Evolutionary conservation across 2,329 filamentous ascomycete genomes (phyloP).

Genomic region (Diplodia mutila): DNA sequence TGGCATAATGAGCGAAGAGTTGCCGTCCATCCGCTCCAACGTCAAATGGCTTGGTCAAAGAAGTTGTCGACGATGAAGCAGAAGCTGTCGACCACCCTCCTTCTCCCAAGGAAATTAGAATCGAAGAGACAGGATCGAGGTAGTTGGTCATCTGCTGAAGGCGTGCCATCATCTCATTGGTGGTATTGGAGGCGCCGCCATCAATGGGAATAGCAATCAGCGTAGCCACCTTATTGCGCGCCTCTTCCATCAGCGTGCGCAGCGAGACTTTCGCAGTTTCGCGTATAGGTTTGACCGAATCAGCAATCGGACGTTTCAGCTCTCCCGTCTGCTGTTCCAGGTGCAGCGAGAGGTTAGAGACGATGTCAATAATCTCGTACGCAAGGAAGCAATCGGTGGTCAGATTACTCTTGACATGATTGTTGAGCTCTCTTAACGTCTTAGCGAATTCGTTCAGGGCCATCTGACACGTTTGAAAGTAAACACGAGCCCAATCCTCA

Average conservation of each 20-base stretch:
- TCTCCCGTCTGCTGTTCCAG: conserved; percentile 84
- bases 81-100: conserved; percentile 72
- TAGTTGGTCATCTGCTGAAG: conserved; percentile 87
- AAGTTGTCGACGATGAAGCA: conserved; percentile 62
- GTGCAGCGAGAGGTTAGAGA: conserved; percentile 76
- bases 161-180: conserved; percentile 82
- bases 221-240: conserved; percentile 67
- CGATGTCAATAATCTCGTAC: conserved; percentile 92
- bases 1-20: conserved; percentile 86
- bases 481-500: conserved; percentile 80
- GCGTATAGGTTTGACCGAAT: conserved; percentile 84
- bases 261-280: conserved; percentile 91
- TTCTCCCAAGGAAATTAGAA: conserved; percentile 90
- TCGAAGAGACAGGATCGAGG: conserved; percentile 80
- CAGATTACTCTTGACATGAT: conserved; percentile 83
- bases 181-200: conserved; percentile 75
- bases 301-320: conserved; percentile 78
- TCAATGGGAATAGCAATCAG: conserved; percentile 75
- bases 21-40: conserved; percentile 85
- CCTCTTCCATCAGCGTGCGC: conserved; percentile 81
- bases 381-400: conserved; percentile 92
- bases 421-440: conserved; percentile 85
- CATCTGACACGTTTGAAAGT: conserved; percentile 76
- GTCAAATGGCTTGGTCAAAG: conserved; percentile 72
- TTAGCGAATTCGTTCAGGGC: conserved; percentile 81